These are phyloP conservation scores for Arabidopsis arenosa DNA, from an alignment of 345 rosid genomes.

Conservation along the genomic window DNA sequence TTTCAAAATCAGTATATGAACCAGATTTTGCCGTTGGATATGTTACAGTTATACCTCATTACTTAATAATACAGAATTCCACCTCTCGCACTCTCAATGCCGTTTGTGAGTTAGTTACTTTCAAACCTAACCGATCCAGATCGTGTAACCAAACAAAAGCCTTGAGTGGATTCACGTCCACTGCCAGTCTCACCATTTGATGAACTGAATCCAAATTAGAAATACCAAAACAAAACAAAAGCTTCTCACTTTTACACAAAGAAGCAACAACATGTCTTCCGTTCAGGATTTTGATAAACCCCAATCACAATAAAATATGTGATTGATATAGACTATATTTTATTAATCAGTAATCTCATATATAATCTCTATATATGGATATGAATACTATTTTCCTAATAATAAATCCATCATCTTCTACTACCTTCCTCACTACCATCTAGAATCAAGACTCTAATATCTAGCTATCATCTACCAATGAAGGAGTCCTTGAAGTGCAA, in stretches of 20 bases:
- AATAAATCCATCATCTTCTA: constrained; percentile 13
- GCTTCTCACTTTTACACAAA: background rate
- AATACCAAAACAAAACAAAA: background rate
- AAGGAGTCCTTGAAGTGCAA: constrained; percentile 11
- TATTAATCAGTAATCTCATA: background rate
- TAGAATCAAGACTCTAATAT: constrained; percentile 21
- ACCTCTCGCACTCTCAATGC: background rate
- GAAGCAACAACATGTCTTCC: background rate
- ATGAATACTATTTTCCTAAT: background rate
- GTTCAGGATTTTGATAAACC: background rate
- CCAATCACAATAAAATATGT: constrained; percentile 5
- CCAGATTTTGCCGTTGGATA: background rate
- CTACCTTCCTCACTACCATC: constrained; percentile 16
- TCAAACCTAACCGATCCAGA: background rate
- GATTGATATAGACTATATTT: background rate
- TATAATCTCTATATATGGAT: background rate
- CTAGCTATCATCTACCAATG: constrained; percentile 25
- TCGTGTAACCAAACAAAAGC: background rate
- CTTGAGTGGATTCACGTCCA: background rate
- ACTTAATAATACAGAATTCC: background rate
- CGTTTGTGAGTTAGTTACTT: background rate
- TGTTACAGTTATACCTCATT: background rate
- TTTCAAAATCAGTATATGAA: background rate
- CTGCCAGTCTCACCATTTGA: background rate
- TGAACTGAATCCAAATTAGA: background rate